These are phyloP conservation scores for Drechslerella coelobrocha DNA, from an alignment of 2,329 filamentous ascomycete species.

Conservation along the genomic window DNA sequence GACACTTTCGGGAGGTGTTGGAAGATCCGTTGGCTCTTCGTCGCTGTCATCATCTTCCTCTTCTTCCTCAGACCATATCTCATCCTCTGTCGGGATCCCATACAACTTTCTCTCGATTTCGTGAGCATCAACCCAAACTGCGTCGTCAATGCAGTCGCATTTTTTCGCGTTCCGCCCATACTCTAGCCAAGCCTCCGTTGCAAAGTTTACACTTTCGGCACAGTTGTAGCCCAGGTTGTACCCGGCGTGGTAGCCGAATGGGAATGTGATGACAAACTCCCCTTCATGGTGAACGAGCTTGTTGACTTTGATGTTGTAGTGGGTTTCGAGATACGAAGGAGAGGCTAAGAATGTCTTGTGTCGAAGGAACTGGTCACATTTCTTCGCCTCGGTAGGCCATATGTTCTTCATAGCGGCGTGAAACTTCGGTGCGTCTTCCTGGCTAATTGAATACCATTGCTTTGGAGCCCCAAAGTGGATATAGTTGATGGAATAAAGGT, in stretches of 20 bases:
- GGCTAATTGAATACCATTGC: constrained; percentile 99
- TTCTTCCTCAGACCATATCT: constrained; percentile 68
- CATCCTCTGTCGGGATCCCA: constrained; percentile 80
- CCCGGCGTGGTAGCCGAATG: constrained; percentile 97
- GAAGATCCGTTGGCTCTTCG: constrained; percentile 65
- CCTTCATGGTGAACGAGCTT: constrained; percentile 93
- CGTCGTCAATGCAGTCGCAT: constrained; percentile 95
- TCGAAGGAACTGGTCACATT: constrained; percentile 91
- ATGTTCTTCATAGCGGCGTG: constrained; percentile 93
- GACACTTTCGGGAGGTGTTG: constrained; percentile 75
- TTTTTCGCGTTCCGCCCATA: constrained; percentile 96
- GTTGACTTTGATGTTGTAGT: constrained; percentile 88
- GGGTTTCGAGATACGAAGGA: constrained; percentile 83
- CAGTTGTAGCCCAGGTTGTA: constrained; percentile 99
- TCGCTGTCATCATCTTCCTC: constrained; percentile 68
- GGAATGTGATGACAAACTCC: constrained; percentile 97
- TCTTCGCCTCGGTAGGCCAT: constrained; percentile 93
- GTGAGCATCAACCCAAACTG: constrained; percentile 96
- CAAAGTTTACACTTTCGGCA: constrained; percentile 98
- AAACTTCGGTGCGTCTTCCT: constrained; percentile 89
- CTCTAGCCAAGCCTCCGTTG: constrained; percentile 90
- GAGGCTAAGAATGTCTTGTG: constrained; percentile 98
- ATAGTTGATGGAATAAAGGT: constrained; percentile 99
- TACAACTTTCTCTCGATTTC: constrained; percentile 94
- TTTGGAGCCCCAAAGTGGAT: constrained; percentile 98